Evolutionary conservation across 495 filamentous ascomycete species (phyloP), one percentile per base, ranked within the genome.

Genomic region (Rostrohypoxylon terebratum): DNA sequence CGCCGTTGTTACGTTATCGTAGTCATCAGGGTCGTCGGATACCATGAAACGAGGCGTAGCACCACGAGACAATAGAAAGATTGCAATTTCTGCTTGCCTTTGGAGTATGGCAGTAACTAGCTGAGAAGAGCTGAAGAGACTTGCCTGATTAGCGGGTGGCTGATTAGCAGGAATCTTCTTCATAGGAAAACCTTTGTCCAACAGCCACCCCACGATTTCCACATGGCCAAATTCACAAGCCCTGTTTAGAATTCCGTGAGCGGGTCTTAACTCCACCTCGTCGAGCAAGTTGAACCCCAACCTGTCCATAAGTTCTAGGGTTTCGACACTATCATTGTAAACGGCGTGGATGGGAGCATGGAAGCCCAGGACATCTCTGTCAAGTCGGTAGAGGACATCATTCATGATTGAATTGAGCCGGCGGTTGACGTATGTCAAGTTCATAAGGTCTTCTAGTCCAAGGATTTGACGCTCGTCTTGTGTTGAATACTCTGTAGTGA

Each of bases 341-440:
- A 40, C 18, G 20, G 55, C 55, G 4, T 8, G 1, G 3, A n/a
- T 13, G 14, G 38, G 31, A 2, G 33, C 31, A 38, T 4, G 18
- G n/a, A 38, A 57, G 18, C 34, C 34, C 8, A 11, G 3, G 28
- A 34, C 33, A 20, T 59, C 38, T 4, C 20, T 42, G 3, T 59
- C 16, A 14, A 18, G 20, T 8, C 9, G 1, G 33, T 61, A 61
- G 13, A 61, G 40, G 14, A 47, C n/a, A 13, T 14, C 6, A 25
- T 18, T 47, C 14, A 61, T 36, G 23, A 9, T 23, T 16, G 2
- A 3, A 7, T 61, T 1, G 14, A 61, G n/a, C 18, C 28, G 40
- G 4, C 42, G 58, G n/a, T 48, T 47, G 42, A 61, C 58, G 42
- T 16, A 25, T 5, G 58, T 5, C 8, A 61, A 33, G 58, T 47